Evolutionary conservation across 208 protist genomes (phyloP), one percentile per base, ranked within the genome.

Genomic region (Wallacemonas sp.): DNA sequence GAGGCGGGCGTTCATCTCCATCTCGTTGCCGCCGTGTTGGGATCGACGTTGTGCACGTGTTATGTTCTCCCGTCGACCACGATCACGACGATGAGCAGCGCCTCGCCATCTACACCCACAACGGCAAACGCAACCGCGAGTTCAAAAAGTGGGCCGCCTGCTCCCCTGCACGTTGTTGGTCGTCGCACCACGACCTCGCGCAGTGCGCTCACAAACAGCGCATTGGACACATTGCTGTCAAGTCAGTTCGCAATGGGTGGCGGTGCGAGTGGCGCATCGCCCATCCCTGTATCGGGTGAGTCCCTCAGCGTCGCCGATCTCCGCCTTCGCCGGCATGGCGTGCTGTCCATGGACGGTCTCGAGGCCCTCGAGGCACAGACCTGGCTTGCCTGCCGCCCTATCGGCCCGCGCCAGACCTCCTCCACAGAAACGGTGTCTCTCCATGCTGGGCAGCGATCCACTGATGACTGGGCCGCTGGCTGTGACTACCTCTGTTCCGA

Each of bases 21-120:
- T 21, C 68, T 94, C 14, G 53, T 90, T 4, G 71, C 73, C 11
- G 79, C 82, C 2, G 62, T 72, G 2, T 34, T 94, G 38, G 83
- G 68, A 2, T 54, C 81, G 2, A 66, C 77, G 30, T 46, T 94
- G 38, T 79, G 75, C 39, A 54, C 75, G 17, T 66, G 55, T 1
- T 90, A 86, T 64, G 70, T 91, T 33, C 19, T 91, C 1, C 73
- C 83, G 45, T 31, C 15, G 60, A 75, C 59, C 51, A 14, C 21
- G 22, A 60, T 44, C 49, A 41, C 60, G 15, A 24, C 63, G 8
- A 6, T 39, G 2, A 42, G 33, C 4, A 21, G 39, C 11, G 33
- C 61, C 2, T 2, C 55, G 9, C 19, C 53, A 17, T 27, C 44
- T 24, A 2, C 12, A 8, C 24, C 15, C 38, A 68, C 46, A 4